These are phyloP conservation scores for Psilocybe azurescens DNA, from an alignment of 768 basidiomycete species.

Conservation along the genomic window DNA sequence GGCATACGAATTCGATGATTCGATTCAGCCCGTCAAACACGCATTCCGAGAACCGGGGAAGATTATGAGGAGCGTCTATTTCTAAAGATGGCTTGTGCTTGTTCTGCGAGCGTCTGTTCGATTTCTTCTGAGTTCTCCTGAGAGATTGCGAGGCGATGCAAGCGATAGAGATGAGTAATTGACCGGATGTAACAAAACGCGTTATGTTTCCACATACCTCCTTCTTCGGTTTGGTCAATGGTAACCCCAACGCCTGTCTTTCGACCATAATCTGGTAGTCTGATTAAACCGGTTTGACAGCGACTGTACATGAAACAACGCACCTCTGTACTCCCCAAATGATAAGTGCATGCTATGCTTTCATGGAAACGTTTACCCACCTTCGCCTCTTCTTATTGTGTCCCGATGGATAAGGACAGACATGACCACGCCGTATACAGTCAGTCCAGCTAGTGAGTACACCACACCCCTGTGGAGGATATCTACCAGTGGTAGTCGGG, in stretches of 20 bases:
- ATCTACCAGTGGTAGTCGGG: conserved; percentile 24
- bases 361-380: conserved; percentile 38
- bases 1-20: background rate
- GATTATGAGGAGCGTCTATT: conserved; percentile 18
- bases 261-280: conserved; percentile 36
- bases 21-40: background rate
- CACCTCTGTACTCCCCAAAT: conserved; percentile 35
- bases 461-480: conserved; percentile 56
- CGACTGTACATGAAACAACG: conserved; percentile 15
- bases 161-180: conserved; percentile 8
- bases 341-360: conserved; percentile 5
- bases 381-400: conserved; percentile 59
- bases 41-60: conserved; percentile 3
- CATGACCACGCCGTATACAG: conserved; percentile 57
- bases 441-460: conserved; percentile 54
- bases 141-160: conserved; percentile 5
- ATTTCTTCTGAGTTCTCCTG: conserved; percentile 41
- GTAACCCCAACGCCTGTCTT: conserved; percentile 33
- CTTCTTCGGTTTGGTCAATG: conserved; percentile 31
- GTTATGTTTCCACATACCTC: conserved; percentile 26
- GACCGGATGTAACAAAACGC: background rate
- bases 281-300: conserved; percentile 1
- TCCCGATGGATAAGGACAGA: conserved; percentile 58
- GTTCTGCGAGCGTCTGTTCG: conserved; percentile 45
- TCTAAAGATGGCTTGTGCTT: conserved; percentile 40